Percentiles rank a stretch among this genome's conserved stretches.
phyloP scores from a whole-genome alignment of 768 basidiomycete species.

The Roridomyces roridus region DNA sequence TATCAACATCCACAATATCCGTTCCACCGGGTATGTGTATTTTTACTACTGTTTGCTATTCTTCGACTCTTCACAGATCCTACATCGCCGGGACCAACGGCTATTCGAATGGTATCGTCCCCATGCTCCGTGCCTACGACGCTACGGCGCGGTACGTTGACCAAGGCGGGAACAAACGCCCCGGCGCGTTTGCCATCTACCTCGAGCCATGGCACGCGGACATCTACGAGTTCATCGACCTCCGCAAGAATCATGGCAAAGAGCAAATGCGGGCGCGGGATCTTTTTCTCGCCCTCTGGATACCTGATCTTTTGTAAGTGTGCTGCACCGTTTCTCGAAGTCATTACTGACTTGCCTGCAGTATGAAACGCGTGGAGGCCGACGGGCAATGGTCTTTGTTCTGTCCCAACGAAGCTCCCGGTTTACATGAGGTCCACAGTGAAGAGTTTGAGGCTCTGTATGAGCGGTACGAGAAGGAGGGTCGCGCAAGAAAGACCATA shows the following conservation, averaged over 20 bases:
- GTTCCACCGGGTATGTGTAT: slow-evolving; percentile 82
- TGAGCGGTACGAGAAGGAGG: slow-evolving; percentile 88
- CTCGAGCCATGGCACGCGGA: slow-evolving; percentile 99
- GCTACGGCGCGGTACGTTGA: slow-evolving; percentile 99
- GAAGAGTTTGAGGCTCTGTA: slow-evolving; percentile 90
- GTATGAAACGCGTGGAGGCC: slow-evolving; percentile 96
- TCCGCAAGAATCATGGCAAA: slow-evolving; percentile 99
- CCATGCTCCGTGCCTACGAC: slow-evolving; percentile 98
- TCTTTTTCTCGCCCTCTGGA: slow-evolving; percentile 98
- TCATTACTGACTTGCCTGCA: slow-evolving; percentile 31
- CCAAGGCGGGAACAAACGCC: slow-evolving; percentile 99
- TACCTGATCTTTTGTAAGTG: slow-evolving; percentile 92
- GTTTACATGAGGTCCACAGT: slow-evolving; percentile 86
- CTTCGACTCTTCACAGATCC: slow-evolving; percentile 58
- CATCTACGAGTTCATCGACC: slow-evolving; percentile 95
- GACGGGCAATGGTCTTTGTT: slow-evolving; percentile 94
- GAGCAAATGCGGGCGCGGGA: slow-evolving; percentile 98
- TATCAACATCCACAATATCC: slow-evolving; percentile 93
- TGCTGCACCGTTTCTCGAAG: not conserved
- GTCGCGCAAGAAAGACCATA: slow-evolving; percentile 83
- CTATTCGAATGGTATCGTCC: slow-evolving; percentile 98
- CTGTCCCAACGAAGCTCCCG: slow-evolving; percentile 96
- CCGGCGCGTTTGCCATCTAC: slow-evolving; percentile 99
- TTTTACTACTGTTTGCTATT: not conserved
- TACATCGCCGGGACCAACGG: slow-evolving; percentile 99